Evolutionary conservation across 495 filamentous ascomycete genomes (phyloP).

Genomic region (Cladorrhinum samala): DNA sequence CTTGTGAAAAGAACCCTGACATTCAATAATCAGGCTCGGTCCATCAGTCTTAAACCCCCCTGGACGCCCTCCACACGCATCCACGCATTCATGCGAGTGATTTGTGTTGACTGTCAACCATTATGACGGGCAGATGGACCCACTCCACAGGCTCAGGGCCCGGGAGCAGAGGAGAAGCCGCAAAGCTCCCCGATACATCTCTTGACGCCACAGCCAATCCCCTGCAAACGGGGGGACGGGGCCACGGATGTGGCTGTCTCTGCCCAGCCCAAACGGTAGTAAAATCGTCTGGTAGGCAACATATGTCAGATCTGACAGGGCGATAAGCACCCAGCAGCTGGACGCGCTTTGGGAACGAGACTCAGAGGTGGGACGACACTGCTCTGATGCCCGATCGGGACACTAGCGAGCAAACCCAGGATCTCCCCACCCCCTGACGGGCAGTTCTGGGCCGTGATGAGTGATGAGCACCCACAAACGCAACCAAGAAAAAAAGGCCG

Average conservation of each 20-base stretch:
- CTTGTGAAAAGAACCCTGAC: background rate
- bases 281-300: background rate
- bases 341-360: background rate
- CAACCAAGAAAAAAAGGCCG: conserved; percentile 3
- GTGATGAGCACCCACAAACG: conserved; percentile 11
- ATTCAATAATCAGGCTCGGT: background rate
- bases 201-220: background rate
- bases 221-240: conserved; percentile 7
- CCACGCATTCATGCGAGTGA: background rate
- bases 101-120: conserved; percentile 15
- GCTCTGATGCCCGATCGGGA: conserved; percentile 11
- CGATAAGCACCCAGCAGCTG: conserved; percentile 1
- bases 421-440: no score
- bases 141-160: conserved; percentile 3
- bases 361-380: background rate
- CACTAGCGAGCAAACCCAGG: conserved; percentile 9
- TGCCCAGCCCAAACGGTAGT: background rate
- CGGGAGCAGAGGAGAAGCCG: conserved; percentile 5
- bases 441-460: conserved; percentile 3
- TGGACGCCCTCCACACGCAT: background rate
- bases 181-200: conserved; percentile 1
- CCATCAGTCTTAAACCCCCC: background rate
- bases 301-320: conserved; percentile 21
- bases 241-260: background rate
- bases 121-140: conserved; percentile 11